A percentile compares a stretch with the other conserved stretches of the same genome.
These are phyloP conservation scores for Fomitopsis schrenkii DNA, from an alignment of 1,284 basidiomycete species.

Conservation along the genomic window DNA sequence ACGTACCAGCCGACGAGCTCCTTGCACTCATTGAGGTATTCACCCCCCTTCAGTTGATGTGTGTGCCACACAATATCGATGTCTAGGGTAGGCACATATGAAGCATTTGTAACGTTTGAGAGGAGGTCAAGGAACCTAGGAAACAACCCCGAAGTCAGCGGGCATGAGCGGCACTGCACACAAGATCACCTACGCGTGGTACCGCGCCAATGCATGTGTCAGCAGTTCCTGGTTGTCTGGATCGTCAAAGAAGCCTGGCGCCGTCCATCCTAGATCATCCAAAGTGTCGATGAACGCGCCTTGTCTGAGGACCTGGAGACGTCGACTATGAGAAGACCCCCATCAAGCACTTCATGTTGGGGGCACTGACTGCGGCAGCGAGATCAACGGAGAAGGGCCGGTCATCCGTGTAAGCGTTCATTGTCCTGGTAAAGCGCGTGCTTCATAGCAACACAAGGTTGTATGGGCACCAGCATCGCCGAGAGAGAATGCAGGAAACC, in stretches of 20 bases:
- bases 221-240: slow-evolving; percentile 16
- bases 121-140: slow-evolving; percentile 40
- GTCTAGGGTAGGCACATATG: slow-evolving; percentile 37
- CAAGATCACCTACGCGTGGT: slow-evolving; percentile 14
- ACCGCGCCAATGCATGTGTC: slow-evolving; percentile 15
- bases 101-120: slow-evolving; percentile 23
- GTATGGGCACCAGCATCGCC: neutral
- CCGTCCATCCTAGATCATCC: slow-evolving; percentile 19
- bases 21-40: slow-evolving; percentile 7
- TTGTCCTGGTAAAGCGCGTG: slow-evolving; percentile 20
- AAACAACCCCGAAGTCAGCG: neutral
- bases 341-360: too few species aligned
- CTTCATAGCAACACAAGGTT: neutral
- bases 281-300: slow-evolving; percentile 44
- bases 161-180: neutral
- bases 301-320: slow-evolving; percentile 47
- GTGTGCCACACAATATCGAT: slow-evolving; percentile 38
- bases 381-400: slow-evolving; percentile 50
- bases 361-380: slow-evolving; percentile 41
- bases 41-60: slow-evolving; percentile 11
- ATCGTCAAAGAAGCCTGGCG: slow-evolving; percentile 12
- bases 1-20: slow-evolving; percentile 9
- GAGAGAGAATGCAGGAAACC: neutral
- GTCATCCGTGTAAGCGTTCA: slow-evolving; percentile 42
- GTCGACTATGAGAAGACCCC: neutral